A percentile compares a stretch with the other conserved stretches of the same genome.
These are phyloP conservation scores for Mycena vitilis DNA, from an alignment of 768 basidiomycete genomes.

Conservation along the genomic window DNA sequence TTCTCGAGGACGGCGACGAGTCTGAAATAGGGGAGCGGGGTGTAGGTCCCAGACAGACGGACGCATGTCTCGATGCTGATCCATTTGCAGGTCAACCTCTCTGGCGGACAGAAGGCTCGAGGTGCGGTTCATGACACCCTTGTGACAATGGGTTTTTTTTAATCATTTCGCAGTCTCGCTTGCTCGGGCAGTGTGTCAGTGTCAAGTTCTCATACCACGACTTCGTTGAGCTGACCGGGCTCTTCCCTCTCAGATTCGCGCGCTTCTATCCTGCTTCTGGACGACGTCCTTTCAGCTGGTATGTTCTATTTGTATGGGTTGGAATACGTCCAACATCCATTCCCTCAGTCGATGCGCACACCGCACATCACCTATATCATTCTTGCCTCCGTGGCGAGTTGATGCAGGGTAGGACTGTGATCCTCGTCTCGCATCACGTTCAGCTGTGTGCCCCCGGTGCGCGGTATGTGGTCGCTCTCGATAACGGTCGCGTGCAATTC, in stretches of 20 bases:
- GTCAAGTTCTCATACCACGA: no score
- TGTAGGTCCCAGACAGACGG: conserved; percentile 51
- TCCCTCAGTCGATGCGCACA: conserved; percentile 6
- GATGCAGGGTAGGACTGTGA: conserved; percentile 83
- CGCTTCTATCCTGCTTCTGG: neutral
- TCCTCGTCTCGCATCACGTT: conserved; percentile 95
- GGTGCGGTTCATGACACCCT: conserved; percentile 50
- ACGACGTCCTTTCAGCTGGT: neutral
- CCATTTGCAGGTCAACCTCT: conserved; percentile 61
- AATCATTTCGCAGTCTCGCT: conserved; percentile 61
- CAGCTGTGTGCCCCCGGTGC: conserved; percentile 87
- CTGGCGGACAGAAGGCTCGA: conserved; percentile 76
- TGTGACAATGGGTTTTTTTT: neutral
- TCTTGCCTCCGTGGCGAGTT: conserved; percentile 87
- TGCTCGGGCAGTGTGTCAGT: conserved; percentile 79
- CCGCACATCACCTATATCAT: conserved; percentile 53
- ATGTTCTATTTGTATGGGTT: neutral
- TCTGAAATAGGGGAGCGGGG: conserved; percentile 93
- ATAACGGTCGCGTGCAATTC: conserved; percentile 81
- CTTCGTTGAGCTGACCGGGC: no score
- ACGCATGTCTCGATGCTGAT: conserved; percentile 29
- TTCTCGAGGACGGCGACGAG: conserved; percentile 89
- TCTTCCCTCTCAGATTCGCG: neutral
- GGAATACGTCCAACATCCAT: neutral
- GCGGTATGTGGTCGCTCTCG: conserved; percentile 82